phyloP scores from a whole-genome alignment of 352 stramenopile genomes.

The Pythium rishiriense region DNA sequence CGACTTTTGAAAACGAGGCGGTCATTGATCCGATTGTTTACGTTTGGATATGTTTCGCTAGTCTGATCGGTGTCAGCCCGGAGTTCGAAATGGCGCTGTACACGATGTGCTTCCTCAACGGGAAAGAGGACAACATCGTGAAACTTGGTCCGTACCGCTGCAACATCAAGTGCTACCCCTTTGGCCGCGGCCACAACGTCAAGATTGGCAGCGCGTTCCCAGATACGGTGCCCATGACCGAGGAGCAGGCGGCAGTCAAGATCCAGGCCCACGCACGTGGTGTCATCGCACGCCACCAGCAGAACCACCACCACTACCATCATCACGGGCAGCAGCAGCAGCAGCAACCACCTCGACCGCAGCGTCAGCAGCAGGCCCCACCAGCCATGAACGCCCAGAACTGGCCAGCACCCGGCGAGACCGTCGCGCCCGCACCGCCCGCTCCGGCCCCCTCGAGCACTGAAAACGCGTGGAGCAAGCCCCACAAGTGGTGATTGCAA shows the following conservation, averaged over 20 bases:
- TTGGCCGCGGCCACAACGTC: slow-evolving; percentile 62
- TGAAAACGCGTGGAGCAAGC: slow-evolving; percentile 56
- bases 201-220: slow-evolving; percentile 87
- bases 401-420: slow-evolving; percentile 10
- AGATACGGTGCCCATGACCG: slow-evolving; percentile 67
- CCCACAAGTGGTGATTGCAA: slow-evolving; percentile 56
- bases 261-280: slow-evolving; percentile 74
- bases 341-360: slow-evolving; percentile 1
- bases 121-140: slow-evolving; percentile 85
- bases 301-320: slow-evolving; percentile 11
- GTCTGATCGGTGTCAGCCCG: slow-evolving; percentile 92
- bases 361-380: slow-evolving; percentile 1
- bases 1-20: too few species aligned
- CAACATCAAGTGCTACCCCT: slow-evolving; percentile 91
- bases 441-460: slow-evolving; percentile 19
- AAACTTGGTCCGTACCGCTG: slow-evolving; percentile 82
- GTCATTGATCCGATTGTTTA: too few species aligned
- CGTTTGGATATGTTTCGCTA: slow-evolving; percentile 16
- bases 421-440: neutral
- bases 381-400: slow-evolving; percentile 8
- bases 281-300: slow-evolving; percentile 28
- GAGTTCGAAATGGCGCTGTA: slow-evolving; percentile 98
- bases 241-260: slow-evolving; percentile 71
- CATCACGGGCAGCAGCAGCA: neutral
- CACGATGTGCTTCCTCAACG: slow-evolving; percentile 94